Evolutionary conservation across 2,329 filamentous ascomycete species (phyloP).

Genomic region (Coniochaeta sp.): DNA sequence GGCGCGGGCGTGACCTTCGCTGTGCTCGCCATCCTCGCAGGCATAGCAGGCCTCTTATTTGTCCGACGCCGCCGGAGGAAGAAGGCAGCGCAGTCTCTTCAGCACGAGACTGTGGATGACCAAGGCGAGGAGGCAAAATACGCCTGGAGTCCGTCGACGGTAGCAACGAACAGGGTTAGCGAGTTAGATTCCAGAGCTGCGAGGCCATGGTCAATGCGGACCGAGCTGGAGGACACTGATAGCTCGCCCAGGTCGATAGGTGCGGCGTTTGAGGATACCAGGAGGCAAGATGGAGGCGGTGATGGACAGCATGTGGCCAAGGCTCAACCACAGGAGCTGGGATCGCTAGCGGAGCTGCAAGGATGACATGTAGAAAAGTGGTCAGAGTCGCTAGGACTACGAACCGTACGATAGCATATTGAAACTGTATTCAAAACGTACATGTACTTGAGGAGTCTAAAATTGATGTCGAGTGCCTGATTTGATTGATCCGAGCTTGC

Average conservation of each 20-base stretch:
- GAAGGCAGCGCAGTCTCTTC: neutral
- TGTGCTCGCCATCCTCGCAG: neutral
- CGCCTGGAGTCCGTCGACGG: neutral
- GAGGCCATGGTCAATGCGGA: neutral
- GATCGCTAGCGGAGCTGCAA: neutral
- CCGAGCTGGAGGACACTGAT: neutral
- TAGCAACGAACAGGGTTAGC: neutral
- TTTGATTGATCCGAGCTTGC: no score
- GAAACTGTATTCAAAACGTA: neutral
- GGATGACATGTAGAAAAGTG: neutral
- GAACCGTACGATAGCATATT: neutral
- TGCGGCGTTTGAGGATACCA: neutral
- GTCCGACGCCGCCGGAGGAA: neutral
- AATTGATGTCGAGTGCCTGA: neutral
- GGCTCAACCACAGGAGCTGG: neutral
- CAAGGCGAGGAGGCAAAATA: neutral
- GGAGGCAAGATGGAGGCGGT: neutral
- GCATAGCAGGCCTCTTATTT: neutral
- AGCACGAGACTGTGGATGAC: neutral
- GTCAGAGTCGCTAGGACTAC: no score
- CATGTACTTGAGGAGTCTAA: neutral
- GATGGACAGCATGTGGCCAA: neutral
- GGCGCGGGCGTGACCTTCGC: neutral
- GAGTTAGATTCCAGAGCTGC: constrained; percentile 1
- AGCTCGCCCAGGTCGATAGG: neutral